These are phyloP conservation scores for Boeremia exigua DNA, from an alignment of 2,329 filamentous ascomycete genomes.

Conservation along the genomic window DNA sequence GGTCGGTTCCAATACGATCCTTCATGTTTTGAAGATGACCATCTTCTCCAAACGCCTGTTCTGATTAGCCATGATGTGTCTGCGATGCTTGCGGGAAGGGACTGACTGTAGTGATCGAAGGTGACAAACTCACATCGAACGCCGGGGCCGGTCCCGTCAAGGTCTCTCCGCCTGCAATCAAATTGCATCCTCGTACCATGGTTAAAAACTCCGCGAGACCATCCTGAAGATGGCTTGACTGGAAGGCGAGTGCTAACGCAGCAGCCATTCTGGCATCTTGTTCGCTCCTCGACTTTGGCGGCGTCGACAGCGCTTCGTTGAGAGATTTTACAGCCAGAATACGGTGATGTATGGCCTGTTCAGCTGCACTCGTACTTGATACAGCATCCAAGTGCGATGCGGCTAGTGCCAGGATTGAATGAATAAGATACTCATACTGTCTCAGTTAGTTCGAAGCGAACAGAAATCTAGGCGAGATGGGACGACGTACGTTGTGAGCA, in stretches of 20 bases:
- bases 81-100: background rate
- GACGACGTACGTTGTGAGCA: slow-evolving; percentile 64
- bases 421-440: slow-evolving; percentile 71
- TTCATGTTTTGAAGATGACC: slow-evolving; percentile 42
- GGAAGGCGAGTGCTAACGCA: slow-evolving; percentile 46
- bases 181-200: slow-evolving; percentile 47
- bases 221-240: slow-evolving; percentile 47
- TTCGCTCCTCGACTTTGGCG: slow-evolving; percentile 40
- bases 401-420: slow-evolving; percentile 71
- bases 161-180: slow-evolving; percentile 40
- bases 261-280: slow-evolving; percentile 48
- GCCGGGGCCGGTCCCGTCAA: slow-evolving; percentile 30
- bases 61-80: slow-evolving; percentile 1
- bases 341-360: slow-evolving; percentile 68
- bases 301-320: slow-evolving; percentile 47
- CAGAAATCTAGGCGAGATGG: background rate
- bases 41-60: slow-evolving; percentile 39
- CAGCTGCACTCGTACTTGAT: slow-evolving; percentile 58
- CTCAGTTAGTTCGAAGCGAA: slow-evolving; percentile 13
- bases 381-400: slow-evolving; percentile 67
- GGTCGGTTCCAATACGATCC: slow-evolving; percentile 30
- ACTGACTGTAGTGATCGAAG: slow-evolving; percentile 3
- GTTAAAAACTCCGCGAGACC: slow-evolving; percentile 47
- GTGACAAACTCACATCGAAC: slow-evolving; percentile 33
- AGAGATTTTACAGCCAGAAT: slow-evolving; percentile 65